phyloP scores from a whole-genome alignment of 106 monocot genomes.

The Platanthera guangdongensis region DNA sequence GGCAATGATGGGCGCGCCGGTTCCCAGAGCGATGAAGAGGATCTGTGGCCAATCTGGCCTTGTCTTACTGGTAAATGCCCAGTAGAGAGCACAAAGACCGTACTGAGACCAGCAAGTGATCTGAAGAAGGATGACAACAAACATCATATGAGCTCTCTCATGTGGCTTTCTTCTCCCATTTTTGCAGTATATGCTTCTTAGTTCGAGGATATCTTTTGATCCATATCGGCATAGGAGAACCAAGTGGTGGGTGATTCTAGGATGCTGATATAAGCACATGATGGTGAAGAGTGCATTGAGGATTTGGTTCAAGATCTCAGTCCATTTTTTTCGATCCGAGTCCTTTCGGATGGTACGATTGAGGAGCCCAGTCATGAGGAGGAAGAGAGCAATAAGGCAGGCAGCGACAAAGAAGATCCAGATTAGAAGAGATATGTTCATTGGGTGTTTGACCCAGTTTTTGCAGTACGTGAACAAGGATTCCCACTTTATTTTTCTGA shows the following conservation, averaged over 20 bases:
- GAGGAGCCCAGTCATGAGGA: conserved; percentile 25
- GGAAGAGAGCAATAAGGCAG: conserved; percentile 23
- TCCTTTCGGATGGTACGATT: neutral
- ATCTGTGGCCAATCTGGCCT: conserved; percentile 18
- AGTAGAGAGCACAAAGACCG: conserved; percentile 25
- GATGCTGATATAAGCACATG: conserved; percentile 46
- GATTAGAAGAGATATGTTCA: conserved; percentile 33
- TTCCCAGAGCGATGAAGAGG: conserved; percentile 14
- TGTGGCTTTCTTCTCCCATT: conserved; percentile 18
- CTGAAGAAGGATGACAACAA: conserved; percentile 37
- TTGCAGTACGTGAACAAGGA: conserved; percentile 18
- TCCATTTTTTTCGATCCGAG: conserved; percentile 21
- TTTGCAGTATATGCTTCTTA: conserved; percentile 41
- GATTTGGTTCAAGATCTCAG: conserved; percentile 39
- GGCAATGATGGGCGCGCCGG: conserved; percentile 10
- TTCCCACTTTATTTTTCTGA: conserved; percentile 30
- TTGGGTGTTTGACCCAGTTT: conserved; percentile 32
- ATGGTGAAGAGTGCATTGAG: conserved; percentile 51
- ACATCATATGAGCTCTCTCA: conserved; percentile 34
- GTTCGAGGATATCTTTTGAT: conserved; percentile 12
- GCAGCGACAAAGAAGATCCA: conserved; percentile 32
- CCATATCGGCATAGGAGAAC: conserved; percentile 21
- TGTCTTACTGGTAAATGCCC: conserved; percentile 7
- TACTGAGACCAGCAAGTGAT: conserved; percentile 39
- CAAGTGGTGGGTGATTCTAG: conserved; percentile 23